Evolutionary conservation across 805 yeast species (phyloP).

Genomic region (Saccharomycopsis synnaedendra): DNA sequence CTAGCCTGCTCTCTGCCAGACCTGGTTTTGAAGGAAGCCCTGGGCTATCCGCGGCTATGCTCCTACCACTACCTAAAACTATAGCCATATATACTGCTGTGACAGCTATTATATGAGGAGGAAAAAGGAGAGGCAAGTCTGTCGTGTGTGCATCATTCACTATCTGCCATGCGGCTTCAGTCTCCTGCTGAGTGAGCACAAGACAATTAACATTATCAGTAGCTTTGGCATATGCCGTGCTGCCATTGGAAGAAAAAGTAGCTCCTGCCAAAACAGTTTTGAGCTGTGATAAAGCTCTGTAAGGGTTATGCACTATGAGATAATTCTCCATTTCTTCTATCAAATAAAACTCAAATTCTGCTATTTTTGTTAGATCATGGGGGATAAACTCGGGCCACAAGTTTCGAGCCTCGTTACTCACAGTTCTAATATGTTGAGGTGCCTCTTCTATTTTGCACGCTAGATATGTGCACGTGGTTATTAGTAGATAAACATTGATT

Average conservation of each 20-base stretch:
- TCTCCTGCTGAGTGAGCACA: constrained; percentile 45
- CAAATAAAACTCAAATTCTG: constrained; percentile 90
- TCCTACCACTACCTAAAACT: background rate
- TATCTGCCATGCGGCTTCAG: constrained; percentile 82
- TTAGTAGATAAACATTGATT: constrained; percentile 67
- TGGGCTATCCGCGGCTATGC: background rate
- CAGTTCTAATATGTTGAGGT: constrained; percentile 83
- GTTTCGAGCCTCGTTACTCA: constrained; percentile 74
- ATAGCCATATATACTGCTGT: constrained; percentile 68
- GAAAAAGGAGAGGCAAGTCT: constrained; percentile 69
- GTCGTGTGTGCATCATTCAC: constrained; percentile 85
- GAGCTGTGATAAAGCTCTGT: constrained; percentile 48
- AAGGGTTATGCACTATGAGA: constrained; percentile 67
- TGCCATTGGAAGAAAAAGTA: background rate
- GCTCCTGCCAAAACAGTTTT: constrained; percentile 28
- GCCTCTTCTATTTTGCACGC: constrained; percentile 93
- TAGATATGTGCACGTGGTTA: constrained; percentile 77
- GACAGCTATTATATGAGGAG: constrained; percentile 83
- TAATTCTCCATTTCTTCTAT: constrained; percentile 77
- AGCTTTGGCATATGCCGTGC: background rate
- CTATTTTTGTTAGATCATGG: constrained; percentile 79
- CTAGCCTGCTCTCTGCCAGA: constrained; percentile 29
- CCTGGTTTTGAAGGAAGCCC: background rate
- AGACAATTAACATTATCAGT: constrained; percentile 16
- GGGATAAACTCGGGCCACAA: constrained; percentile 95